Evolutionary conservation across 2,329 filamentous ascomycete genomes (phyloP), one percentile per base, ranked within the genome.

Genomic region (Xylariaceae sp.): DNA sequence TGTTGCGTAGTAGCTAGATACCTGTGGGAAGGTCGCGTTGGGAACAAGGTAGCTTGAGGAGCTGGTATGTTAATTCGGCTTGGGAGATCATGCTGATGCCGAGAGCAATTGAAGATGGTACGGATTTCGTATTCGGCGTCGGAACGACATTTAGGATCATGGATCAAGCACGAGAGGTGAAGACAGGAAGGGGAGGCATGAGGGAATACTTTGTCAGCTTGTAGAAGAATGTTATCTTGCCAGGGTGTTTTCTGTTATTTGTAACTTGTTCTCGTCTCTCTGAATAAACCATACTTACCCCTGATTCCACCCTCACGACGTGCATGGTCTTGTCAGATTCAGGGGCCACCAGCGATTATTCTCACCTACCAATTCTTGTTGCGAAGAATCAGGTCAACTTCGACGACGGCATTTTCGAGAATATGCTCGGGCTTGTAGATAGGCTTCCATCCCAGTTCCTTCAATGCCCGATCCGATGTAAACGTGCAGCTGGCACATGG

Each of bases 391-490:
- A 77, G 58, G 9, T 77, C 74, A 1, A 81, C 78, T 59, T 82
- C 80, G 0, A 70, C 74, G 50, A 77, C 76, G 1, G 76, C 76
- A 35, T 66, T 67, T 51, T 80, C 75, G 0, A 83, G 62, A 9
- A 81, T 77, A 67, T 82, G 77, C 54, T 77, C 69, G 0, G 78
- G 67, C 0, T 66, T 37, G 61, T 75, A 79, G 13, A 72, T 57
- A 0, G 80, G 71, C 56, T 70, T 74, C 80, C 80, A 82, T 0
- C 78, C 79, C 45, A 82, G 69, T 17, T 70, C 64, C 15, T 63
- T 66, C 1, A 51, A 15, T 23, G 76, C 79, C 54, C 75, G 73
- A 2, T 71, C 70, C 0, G 79, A 71, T 3, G 73, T 75, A 18
- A 80, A 75, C 0, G 73, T 75, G 60, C 77, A 81, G 5, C 77